A percentile compares a stretch with the other conserved stretches of the same genome.
These are phyloP conservation scores for Podosphaera fusca DNA, from an alignment of 2,329 filamentous ascomycete species.

Conservation along the genomic window DNA sequence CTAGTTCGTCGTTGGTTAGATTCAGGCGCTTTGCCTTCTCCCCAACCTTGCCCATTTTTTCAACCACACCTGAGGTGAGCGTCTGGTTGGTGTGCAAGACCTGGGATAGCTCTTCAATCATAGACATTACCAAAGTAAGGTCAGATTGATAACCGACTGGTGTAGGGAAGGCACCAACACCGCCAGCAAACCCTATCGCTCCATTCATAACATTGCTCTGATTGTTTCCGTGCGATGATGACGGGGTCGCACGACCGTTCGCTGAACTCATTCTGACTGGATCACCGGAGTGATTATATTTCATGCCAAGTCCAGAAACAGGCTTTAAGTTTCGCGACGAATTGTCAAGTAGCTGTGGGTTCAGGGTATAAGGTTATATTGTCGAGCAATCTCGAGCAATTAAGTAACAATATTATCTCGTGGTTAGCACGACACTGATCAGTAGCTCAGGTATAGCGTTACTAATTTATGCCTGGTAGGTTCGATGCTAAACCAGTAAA, in stretches of 20 bases:
- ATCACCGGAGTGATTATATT: too few species aligned
- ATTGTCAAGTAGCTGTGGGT: too few species aligned
- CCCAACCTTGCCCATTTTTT: conserved; percentile 36
- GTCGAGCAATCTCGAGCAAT: too few species aligned
- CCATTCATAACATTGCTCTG: conserved; percentile 15
- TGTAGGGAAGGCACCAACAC: conserved; percentile 22
- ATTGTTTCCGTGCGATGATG: conserved; percentile 4
- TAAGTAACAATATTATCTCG: too few species aligned
- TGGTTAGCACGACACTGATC: too few species aligned
- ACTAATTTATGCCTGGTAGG: too few species aligned
- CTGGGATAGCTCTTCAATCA: conserved; percentile 39
- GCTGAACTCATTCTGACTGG: not conserved
- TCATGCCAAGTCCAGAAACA: too few species aligned
- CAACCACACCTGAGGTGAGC: conserved; percentile 39
- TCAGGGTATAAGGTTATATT: too few species aligned
- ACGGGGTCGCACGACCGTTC: not conserved
- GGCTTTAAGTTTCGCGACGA: too few species aligned
- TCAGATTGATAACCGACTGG: conserved; percentile 47
- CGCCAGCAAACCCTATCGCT: conserved; percentile 19
- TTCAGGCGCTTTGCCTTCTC: conserved; percentile 28
- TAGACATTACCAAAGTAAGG: conserved; percentile 42
- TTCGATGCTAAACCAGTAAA: too few species aligned
- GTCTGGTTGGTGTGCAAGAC: conserved; percentile 22
- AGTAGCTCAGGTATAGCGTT: too few species aligned
- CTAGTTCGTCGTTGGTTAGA: conserved; percentile 33